phyloP scores from a whole-genome alignment of 345 rosid species.

The Gossypium stocksii region DNA sequence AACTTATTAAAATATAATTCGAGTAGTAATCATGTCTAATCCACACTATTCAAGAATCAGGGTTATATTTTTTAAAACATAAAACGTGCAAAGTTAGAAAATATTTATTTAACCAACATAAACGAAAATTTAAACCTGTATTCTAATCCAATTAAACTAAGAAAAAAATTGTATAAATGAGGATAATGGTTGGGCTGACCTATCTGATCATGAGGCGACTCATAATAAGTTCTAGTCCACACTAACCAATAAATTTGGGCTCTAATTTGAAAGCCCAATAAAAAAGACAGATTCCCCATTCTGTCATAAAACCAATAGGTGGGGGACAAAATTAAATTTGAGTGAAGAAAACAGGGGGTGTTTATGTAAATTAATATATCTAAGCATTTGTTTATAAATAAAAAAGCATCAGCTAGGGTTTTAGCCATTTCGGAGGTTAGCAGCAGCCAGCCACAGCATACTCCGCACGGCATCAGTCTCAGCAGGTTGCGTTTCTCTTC shows the following conservation, averaged over 20 bases:
- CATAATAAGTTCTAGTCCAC: too few species aligned
- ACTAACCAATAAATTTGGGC: neutral
- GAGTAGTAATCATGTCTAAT: too few species aligned
- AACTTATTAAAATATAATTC: too few species aligned
- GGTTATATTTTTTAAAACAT: too few species aligned
- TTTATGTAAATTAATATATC: neutral
- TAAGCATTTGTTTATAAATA: neutral
- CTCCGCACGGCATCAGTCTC: neutral
- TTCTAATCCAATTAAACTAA: too few species aligned
- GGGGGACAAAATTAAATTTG: neutral
- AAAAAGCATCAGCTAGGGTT: constrained; percentile 5
- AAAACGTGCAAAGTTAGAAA: too few species aligned
- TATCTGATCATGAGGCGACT: too few species aligned
- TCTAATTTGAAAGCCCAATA: neutral
- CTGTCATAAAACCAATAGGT: neutral
- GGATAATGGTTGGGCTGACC: too few species aligned
- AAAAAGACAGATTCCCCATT: neutral
- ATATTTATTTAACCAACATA: too few species aligned
- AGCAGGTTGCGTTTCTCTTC: neutral
- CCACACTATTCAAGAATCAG: too few species aligned
- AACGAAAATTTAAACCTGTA: too few species aligned
- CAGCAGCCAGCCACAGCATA: neutral
- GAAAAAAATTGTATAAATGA: too few species aligned
- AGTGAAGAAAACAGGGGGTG: neutral
- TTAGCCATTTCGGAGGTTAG: neutral